Evolutionary conservation across 805 yeast species (phyloP), one percentile per base, ranked within the genome.

Genomic region (Wickerhamomyces hampshirensis): DNA sequence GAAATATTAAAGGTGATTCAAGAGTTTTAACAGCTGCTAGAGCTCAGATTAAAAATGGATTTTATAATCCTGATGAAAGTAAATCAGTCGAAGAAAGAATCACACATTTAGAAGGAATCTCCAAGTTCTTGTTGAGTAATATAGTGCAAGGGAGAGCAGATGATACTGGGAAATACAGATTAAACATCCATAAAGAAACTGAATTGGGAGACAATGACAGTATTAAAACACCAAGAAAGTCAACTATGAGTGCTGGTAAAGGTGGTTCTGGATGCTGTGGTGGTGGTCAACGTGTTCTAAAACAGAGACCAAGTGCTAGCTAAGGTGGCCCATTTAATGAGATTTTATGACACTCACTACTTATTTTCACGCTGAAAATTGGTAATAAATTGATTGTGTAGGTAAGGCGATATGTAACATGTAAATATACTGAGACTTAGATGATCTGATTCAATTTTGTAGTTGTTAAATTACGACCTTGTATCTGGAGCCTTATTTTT

Each of bases 181-280:
- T 91, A 50, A 81, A 81, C 47, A 79, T 91, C 47, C 96, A 87
- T 55, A 62, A 75, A 33, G 76, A 82, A 32, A 84, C 94, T 0
- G 98, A 91, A 60, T 65, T 91, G 35, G 98, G 97, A 14, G 96
- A 88, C 55, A 91, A 91, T 57, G 95, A 88, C 24, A 70, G 77
- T 31, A 71, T 85, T 47, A 84, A 81, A 56, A 72, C 65, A 43
- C 62, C 68, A 29, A 68, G 57, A 70, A 73, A 16, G 63, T 72
- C 18, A 64, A 68, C 50, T 71, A 76, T 18, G 76, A 73, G 28
- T 77, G 80, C 38, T 77, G 84, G 78, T 42, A 75, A 76, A 34
- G 77, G 77, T 30, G 69, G 73, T 36, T 39, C 48, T 21, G 51
- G 39, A 13, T 47, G 49, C 27, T 45, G 49, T 33, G 49, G 49